A percentile compares a stretch with the other conserved stretches of the same genome.
phyloP scores from a whole-genome alignment of 2,329 filamentous ascomycete species.

The Sporothrix pseudoabietina region DNA sequence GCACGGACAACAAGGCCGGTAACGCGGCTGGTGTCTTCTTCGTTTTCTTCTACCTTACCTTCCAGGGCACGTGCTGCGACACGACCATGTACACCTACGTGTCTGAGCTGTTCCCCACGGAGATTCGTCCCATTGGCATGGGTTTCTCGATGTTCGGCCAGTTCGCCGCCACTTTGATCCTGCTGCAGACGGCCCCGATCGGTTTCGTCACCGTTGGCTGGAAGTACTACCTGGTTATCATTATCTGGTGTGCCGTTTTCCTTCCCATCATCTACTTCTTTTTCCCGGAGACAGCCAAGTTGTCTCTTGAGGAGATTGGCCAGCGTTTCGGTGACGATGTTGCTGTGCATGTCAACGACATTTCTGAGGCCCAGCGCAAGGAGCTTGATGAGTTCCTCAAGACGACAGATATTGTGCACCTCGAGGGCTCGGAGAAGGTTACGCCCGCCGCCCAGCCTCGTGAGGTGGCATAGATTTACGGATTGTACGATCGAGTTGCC shows the following conservation, averaged over 20 bases:
- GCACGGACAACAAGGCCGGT: slow-evolving; percentile 45
- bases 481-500: background rate
- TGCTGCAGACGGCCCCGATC: slow-evolving; percentile 51
- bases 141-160: slow-evolving; percentile 55
- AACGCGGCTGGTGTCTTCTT: slow-evolving; percentile 48
- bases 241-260: slow-evolving; percentile 46
- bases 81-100: slow-evolving; percentile 47
- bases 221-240: slow-evolving; percentile 55
- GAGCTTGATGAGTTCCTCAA: slow-evolving; percentile 33
- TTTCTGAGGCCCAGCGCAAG: slow-evolving; percentile 41
- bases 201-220: slow-evolving; percentile 50
- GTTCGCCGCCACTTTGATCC: slow-evolving; percentile 51
- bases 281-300: slow-evolving; percentile 47
- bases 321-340: slow-evolving; percentile 55
- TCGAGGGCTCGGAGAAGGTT: background rate
- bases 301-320: slow-evolving; percentile 51
- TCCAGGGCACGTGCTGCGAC: slow-evolving; percentile 49
- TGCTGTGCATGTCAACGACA: slow-evolving; percentile 49
- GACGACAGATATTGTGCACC: slow-evolving; percentile 26
- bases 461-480: background rate
- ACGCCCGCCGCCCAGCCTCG: background rate
- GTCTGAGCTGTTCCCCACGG: slow-evolving; percentile 48
- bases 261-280: slow-evolving; percentile 48
- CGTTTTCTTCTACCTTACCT: slow-evolving; percentile 52
- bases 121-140: slow-evolving; percentile 55